These are phyloP conservation scores for Lipomyces sp. DNA, from an alignment of 805 yeast species.

Conservation along the genomic window DNA sequence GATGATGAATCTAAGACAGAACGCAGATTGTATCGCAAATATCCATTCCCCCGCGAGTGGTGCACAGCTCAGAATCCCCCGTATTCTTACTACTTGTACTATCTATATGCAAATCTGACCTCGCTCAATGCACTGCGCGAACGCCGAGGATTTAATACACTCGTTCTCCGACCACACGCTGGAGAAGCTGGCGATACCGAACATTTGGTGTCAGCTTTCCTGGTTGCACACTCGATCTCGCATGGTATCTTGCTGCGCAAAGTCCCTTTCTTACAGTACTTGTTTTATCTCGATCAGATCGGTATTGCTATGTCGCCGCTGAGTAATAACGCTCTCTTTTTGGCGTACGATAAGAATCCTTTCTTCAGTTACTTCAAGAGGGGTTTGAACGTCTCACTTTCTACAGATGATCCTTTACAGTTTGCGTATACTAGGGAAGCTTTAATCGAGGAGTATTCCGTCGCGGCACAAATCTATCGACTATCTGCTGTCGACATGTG, in stretches of 20 bases:
- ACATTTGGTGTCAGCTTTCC: conserved; percentile 86
- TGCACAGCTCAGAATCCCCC: conserved; percentile 82
- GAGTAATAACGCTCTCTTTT: conserved; percentile 92
- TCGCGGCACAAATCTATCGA: conserved; percentile 97
- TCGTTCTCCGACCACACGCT: conserved; percentile 95
- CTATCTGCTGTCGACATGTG: conserved; percentile 96
- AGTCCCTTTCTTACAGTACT: conserved; percentile 91
- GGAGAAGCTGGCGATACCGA: conserved; percentile 99
- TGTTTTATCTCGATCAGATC: conserved; percentile 90
- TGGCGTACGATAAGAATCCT: conserved; percentile 97
- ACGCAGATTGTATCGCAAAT: conserved; percentile 77
- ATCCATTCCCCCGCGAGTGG: conserved; percentile 89
- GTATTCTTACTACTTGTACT: conserved; percentile 93
- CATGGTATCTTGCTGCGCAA: conserved; percentile 95
- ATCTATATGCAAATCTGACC: conserved; percentile 82
- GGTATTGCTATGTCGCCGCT: conserved; percentile 99
- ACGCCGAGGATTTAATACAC: conserved; percentile 76
- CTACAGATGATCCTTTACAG: conserved; percentile 97
- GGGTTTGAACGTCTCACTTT: conserved; percentile 91
- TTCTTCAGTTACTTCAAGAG: conserved; percentile 87
- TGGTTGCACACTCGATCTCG: conserved; percentile 88
- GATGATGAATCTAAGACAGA: conserved; percentile 97
- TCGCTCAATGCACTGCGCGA: conserved; percentile 84
- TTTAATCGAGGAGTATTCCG: conserved; percentile 94
- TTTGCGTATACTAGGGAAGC: conserved; percentile 98